Percentiles rank a stretch among this genome's conserved stretches.
phyloP scores from a whole-genome alignment of 1,139 yeast genomes.

The Candida pseudoviswanathii region DNA sequence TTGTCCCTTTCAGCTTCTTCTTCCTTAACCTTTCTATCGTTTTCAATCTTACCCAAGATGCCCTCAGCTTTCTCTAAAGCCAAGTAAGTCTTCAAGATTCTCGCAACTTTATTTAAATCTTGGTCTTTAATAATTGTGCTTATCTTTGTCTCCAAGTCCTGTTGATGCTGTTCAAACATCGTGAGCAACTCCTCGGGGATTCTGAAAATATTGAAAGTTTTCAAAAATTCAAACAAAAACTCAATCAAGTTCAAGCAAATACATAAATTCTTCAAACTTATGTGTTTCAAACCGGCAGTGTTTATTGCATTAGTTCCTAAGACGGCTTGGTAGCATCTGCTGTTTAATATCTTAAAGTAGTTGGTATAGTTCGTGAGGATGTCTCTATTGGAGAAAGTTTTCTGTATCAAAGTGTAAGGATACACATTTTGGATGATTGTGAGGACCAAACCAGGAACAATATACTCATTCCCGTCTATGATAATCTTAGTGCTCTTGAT shows the following conservation, averaged over 20 bases:
- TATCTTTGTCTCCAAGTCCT: conserved; percentile 2
- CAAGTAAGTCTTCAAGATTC: conserved; percentile 2
- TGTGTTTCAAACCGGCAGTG: conserved; percentile 74
- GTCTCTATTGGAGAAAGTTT: conserved; percentile 45
- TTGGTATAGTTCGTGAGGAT: conserved; percentile 35
- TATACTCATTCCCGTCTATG: conserved; percentile 39
- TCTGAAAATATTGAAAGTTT: conserved; percentile 13
- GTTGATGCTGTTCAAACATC: conserved; percentile 1
- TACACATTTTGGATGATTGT: conserved; percentile 39
- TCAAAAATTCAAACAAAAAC: conserved; percentile 35
- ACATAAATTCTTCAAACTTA: conserved; percentile 60
- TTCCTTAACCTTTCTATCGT: not conserved
- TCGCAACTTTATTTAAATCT: conserved; percentile 1
- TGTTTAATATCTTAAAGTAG: conserved; percentile 54
- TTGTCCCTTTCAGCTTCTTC: not conserved
- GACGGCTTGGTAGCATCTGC: conserved; percentile 62
- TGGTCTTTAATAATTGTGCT: conserved; percentile 3
- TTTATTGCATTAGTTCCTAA: conserved; percentile 78
- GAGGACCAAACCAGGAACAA: conserved; percentile 46
- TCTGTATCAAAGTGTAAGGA: conserved; percentile 52
- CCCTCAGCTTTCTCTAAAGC: not conserved
- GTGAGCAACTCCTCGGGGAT: conserved; percentile 1
- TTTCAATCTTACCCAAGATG: not conserved
- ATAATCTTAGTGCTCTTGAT: conserved; percentile 27
- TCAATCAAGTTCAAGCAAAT: conserved; percentile 63